Base-by-base conservation (phyloP, 176 grass and related monocot genomes). In the Avena insularis region DNA sequence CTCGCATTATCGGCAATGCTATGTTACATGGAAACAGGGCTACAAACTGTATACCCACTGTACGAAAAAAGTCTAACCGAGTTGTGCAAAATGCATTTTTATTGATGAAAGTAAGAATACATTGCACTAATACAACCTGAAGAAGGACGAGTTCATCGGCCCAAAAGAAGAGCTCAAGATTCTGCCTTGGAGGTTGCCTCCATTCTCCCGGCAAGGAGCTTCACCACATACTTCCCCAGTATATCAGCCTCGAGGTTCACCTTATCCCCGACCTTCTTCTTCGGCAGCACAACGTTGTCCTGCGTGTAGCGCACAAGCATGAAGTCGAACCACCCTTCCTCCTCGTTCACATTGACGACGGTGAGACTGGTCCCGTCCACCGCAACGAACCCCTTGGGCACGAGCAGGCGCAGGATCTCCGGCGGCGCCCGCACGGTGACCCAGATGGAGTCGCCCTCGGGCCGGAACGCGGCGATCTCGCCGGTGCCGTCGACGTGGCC, bases 211-310 rank as follows among this genome's bases (percentile, higher is more conserved):
- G 86, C 87, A n/a, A 98, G 86, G 27, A 98, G 83, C 86, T 98
- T 98, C 86, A 95, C 96, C 0, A 98, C 92, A 9, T 94, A 98
- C 84, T 98, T 98, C 0, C 96, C 93, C 6, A 95, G 88, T 77
- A 98, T 98, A 82, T 98, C 96, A 1, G 93, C 96, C 90, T 98
- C 92, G n/a, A 98, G 89, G 53, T 98, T 98, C 74, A 95, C 96
- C 93, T 91, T 98, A 50, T 94, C 92, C 0, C 92, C 90, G 0
- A 95, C 93, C 90, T 98, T 95, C 86, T 98, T 95, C 82, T 2
- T 81, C 0, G 93, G 93, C 80, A 98, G 92, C 50, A 92, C 92
- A 35, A 98, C 88, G 85, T 98, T 98, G 36, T 98, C 91, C 82
- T 98, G 96, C 0, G 92, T 98, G 88, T 98, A 98, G 54, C 93